phyloP scores from a whole-genome alignment of 2,329 filamentous ascomycete species.

The Epichloe hybrida region DNA sequence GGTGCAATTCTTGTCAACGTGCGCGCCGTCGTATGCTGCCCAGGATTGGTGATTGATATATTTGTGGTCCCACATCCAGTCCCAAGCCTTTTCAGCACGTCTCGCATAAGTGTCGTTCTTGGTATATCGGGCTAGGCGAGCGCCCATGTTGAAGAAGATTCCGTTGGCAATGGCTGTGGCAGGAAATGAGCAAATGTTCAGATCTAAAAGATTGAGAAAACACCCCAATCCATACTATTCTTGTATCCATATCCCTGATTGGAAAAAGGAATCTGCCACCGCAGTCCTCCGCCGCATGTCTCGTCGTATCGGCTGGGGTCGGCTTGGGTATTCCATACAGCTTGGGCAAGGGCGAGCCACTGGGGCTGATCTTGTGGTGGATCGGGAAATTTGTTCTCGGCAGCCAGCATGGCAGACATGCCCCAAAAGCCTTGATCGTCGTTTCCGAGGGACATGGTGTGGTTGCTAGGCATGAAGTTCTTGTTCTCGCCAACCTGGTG shows the following conservation, averaged over 20 bases:
- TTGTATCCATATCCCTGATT: slow-evolving; percentile 70
- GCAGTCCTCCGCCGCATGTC: slow-evolving; percentile 53
- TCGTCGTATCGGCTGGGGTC: slow-evolving; percentile 47
- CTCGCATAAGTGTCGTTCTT: slow-evolving; percentile 50
- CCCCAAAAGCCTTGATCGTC: slow-evolving; percentile 63
- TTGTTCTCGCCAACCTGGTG: slow-evolving; percentile 42
- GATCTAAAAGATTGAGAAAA: background rate
- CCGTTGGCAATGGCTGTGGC: slow-evolving; percentile 42
- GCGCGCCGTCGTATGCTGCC: slow-evolving; percentile 51
- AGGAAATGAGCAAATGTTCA: background rate
- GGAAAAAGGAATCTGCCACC: slow-evolving; percentile 66
- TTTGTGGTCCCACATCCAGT: slow-evolving; percentile 42
- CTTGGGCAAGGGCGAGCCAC: slow-evolving; percentile 54
- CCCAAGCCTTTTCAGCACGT: slow-evolving; percentile 46
- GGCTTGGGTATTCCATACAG: slow-evolving; percentile 52
- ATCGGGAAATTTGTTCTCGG: slow-evolving; percentile 50
- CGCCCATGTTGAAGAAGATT: slow-evolving; percentile 50
- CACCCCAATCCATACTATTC: slow-evolving; percentile 31
- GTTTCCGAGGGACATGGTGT: slow-evolving; percentile 47
- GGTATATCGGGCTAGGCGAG: slow-evolving; percentile 60
- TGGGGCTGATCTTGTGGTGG: slow-evolving; percentile 38
- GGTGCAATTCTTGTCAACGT: slow-evolving; percentile 44
- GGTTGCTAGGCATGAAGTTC: slow-evolving; percentile 48
- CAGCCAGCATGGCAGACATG: slow-evolving; percentile 52
- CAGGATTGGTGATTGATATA: slow-evolving; percentile 47